These are phyloP conservation scores for Maudiozyma serrabonitensis DNA, from an alignment of 805 yeast genomes.

Conservation along the genomic window DNA sequence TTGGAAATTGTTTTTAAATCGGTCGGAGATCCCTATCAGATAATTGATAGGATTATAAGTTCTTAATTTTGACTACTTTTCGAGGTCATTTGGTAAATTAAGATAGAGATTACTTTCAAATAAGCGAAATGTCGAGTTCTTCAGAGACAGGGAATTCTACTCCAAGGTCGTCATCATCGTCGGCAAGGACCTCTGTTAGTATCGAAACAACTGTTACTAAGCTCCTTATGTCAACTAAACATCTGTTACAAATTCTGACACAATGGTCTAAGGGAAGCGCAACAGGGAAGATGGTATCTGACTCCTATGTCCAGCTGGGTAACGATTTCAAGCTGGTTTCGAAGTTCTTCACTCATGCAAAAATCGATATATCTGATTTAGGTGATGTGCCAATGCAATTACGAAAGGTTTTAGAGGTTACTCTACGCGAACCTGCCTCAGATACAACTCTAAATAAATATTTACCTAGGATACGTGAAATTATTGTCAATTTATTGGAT, in stretches of 20 bases:
- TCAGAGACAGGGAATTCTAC: background rate
- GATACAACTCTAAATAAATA: constrained; percentile 72
- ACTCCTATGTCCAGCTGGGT: constrained; percentile 84
- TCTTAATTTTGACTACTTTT: too few species aligned
- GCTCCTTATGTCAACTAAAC: constrained; percentile 79
- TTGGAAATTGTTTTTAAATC: too few species aligned
- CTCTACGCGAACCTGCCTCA: constrained; percentile 75
- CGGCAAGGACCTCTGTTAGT: constrained; percentile 26
- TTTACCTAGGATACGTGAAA: constrained; percentile 75
- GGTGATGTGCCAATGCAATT: constrained; percentile 86
- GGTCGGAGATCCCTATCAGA: too few species aligned
- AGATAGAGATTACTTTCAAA: background rate
- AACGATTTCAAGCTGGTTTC: constrained; percentile 86
- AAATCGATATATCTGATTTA: constrained; percentile 71
- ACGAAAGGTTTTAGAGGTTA: constrained; percentile 72
- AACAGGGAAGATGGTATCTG: constrained; percentile 75
- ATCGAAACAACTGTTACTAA: constrained; percentile 73
- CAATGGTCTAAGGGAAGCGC: constrained; percentile 84
- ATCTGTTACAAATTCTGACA: constrained; percentile 72
- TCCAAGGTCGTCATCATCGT: constrained; percentile 9
- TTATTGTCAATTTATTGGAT: constrained; percentile 70
- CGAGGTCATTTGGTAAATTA: too few species aligned
- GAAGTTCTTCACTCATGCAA: constrained; percentile 66
- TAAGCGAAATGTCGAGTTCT: background rate
- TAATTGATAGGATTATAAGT: too few species aligned